Base-by-base conservation (phyloP, 345 rosid species). In the Populus pruinosa region DNA sequence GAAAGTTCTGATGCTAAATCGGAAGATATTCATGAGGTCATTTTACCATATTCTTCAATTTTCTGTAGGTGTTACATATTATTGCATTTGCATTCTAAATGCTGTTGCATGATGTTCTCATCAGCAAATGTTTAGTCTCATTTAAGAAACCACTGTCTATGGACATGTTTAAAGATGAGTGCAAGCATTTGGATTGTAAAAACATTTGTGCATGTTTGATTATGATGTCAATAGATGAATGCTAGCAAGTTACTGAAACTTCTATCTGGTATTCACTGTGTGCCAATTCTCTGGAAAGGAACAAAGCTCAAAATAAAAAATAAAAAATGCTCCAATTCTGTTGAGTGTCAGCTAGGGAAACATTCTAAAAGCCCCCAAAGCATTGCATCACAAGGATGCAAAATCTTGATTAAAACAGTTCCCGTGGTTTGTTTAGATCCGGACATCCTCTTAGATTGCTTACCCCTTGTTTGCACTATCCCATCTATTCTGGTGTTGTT, bases 21-120 rank as follows among this genome's bases (percentile, higher is more conserved):
- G 70, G 87, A 87, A 78, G 88, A 83, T 79, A 43, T 78, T 80
- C 86, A 81, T 69, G 87, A 83, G 88, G 93, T 86, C 17, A 68
- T 83, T 85, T 27, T 67, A 4, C 43, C 16, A 18, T 68, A 50
- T 62, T 25, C 56, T 53, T 27, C 36, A 49, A 50, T 35, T 2
- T 65, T 49, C 23, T 14, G 17, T 67, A 21, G 41, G 31, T 53
- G 67, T 74, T n/a, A 21, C 29, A 70, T 74, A 17, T 59, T 67
- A n/a, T 64, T 43, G 20, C 49, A 27, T 63, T 78, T 62, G 62
- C 38, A 21, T 72, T 63, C 35, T 35, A 13, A 29, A 69, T 35
- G 64, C 25, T 61, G 55, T 47, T 21, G 61, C 31, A 8, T 66
- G 63, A 47, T 47, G 25, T 44, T 67, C 16, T 59, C 27, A 25